Evolutionary conservation across 352 stramenopile species (phyloP), one percentile per base, ranked within the genome.

Genomic region (Peronospora belbahrii): DNA sequence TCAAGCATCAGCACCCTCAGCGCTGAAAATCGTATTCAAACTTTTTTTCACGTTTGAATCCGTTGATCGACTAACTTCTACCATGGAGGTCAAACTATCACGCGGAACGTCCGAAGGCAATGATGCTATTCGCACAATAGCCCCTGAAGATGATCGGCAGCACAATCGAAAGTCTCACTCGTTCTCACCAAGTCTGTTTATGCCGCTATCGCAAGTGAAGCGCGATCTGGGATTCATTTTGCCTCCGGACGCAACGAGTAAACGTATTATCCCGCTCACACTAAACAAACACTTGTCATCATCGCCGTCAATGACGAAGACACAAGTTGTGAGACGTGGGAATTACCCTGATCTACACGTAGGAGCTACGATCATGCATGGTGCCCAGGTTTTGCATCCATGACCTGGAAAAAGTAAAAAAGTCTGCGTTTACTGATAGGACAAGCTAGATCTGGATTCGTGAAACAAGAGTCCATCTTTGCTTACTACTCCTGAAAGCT

Each of bases 11-110:
- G 9, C 43, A 1, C 24, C 56, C 2, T 23, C 42, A 19, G 19
- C 31, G 7, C 48, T 82, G 25, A 60, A 75, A 13, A 52, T 80
- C 14, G 59, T 62, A 17, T 70, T 80, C 45, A 57, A 75, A 23
- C 27, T 84, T 2, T 19, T 77, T 7, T 79, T 59, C 19, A 62
- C 38, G 0, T 78, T 79, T 23, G 52, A 67, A 3, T 13, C 23
- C 6, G 31, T 44, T 6, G 63, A 77, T 23, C 49, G 50, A 14
- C 35, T 63, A 0, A 48, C 51, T 8, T 32, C 34, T 2, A 31
- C 54, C 7, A 47, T 67, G 32, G 56, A 69, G 25, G 45, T 35
- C 1, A 45, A 56, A 36, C 35, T 60, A 14, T 19, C 27, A 4
- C 35, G 33, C 13, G 34, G 48, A 28, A 15, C 34, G 46, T 50